phyloP scores from a whole-genome alignment of 306 rosid species.

The Rosa lucieae region DNA sequence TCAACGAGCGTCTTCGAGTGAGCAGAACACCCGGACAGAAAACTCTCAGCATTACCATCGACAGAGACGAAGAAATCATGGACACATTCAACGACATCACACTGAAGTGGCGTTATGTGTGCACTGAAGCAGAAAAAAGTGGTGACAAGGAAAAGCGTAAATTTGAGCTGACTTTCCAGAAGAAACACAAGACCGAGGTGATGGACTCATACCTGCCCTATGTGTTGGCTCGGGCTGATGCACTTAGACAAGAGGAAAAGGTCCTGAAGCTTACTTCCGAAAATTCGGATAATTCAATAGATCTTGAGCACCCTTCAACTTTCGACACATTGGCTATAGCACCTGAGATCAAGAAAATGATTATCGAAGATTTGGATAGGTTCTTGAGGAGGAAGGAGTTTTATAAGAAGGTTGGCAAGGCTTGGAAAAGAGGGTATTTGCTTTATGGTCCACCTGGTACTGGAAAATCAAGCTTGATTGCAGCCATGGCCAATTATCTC shows the following conservation, averaged over 20 bases:
- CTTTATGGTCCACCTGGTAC: background rate
- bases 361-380: background rate
- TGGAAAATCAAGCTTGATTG: background rate
- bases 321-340: slow-evolving; percentile 40
- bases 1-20: background rate
- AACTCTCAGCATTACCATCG: background rate
- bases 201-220: slow-evolving; percentile 32
- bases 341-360: slow-evolving; percentile 20
- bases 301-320: slow-evolving; percentile 42
- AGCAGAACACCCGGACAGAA: background rate
- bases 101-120: background rate
- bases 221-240: slow-evolving; percentile 21
- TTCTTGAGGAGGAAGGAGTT: background rate
- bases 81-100: background rate
- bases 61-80: background rate
- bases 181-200: slow-evolving; percentile 5
- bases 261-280: slow-evolving; percentile 18
- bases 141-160: background rate
- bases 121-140: background rate
- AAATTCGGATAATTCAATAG: slow-evolving; percentile 17
- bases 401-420: background rate
- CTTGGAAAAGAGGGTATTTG: background rate
- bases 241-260: slow-evolving; percentile 14
- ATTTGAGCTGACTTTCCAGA: background rate
- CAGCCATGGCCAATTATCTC: background rate